Conservation (phyloP, 106 monocot species). For the Ottelia alismoides region DNA sequence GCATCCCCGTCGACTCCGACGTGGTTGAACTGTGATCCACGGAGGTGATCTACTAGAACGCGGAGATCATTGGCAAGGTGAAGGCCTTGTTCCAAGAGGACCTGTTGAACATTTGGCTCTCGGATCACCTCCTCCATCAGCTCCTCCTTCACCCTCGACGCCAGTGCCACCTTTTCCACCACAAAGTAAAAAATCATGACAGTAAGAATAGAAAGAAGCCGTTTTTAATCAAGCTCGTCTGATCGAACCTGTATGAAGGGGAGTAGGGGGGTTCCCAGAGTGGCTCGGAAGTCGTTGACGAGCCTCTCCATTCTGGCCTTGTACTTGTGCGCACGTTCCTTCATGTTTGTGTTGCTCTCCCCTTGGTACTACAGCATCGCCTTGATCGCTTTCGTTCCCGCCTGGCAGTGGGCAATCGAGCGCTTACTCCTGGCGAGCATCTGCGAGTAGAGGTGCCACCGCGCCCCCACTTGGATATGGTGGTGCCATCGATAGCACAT, state of each 20-base stretch:
- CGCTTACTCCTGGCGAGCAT: slow-evolving; percentile 39
- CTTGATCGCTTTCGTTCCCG: slow-evolving; percentile 22
- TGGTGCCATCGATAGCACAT: slow-evolving; percentile 62
- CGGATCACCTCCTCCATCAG: too few species aligned
- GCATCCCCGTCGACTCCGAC: too few species aligned
- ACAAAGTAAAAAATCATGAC: too few species aligned
- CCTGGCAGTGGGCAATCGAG: slow-evolving; percentile 8
- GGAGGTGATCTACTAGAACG: too few species aligned
- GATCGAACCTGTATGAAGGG: slow-evolving; percentile 71
- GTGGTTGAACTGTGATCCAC: too few species aligned
- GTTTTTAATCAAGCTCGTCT: too few species aligned
- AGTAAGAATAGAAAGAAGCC: too few species aligned
- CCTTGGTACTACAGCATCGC: slow-evolving; percentile 90
- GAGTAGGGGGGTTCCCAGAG: slow-evolving; percentile 34
- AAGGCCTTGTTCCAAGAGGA: too few species aligned
- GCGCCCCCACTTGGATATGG: slow-evolving; percentile 37
- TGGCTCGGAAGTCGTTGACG: slow-evolving; percentile 29
- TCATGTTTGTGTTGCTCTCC: slow-evolving; percentile 52
- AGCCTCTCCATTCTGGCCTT: slow-evolving; percentile 38
- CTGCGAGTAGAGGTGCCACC: slow-evolving; percentile 35
- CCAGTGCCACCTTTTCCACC: too few species aligned
- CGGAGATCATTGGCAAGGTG: too few species aligned
- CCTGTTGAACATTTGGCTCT: too few species aligned
- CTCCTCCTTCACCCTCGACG: too few species aligned
- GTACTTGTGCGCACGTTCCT: slow-evolving; percentile 25